These are phyloP conservation scores for Dacryopinax spathularia DNA, from an alignment of 768 basidiomycete genomes.

Conservation along the genomic window DNA sequence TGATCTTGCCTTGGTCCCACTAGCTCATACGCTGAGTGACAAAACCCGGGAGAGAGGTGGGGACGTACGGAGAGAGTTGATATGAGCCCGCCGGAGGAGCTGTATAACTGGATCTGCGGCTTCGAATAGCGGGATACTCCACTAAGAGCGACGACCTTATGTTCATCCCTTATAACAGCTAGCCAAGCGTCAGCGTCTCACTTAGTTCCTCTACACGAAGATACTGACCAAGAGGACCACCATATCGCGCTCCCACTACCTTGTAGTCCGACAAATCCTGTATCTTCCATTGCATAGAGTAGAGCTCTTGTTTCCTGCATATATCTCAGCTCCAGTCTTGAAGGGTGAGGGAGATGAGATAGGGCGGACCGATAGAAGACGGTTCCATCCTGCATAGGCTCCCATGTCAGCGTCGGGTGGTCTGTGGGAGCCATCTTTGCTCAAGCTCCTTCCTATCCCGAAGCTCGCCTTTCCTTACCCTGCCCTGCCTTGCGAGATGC, in stretches of 20 bases:
- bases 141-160: conserved; percentile 62
- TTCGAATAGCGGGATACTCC: conserved; percentile 42
- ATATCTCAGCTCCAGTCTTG: background rate
- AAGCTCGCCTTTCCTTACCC: no score
- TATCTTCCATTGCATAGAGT: conserved; percentile 64
- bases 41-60: background rate
- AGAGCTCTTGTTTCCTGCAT: conserved; percentile 51
- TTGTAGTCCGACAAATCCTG: conserved; percentile 67
- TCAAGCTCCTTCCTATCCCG: no score
- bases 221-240: conserved; percentile 71
- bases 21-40: conserved; percentile 21
- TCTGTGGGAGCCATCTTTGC: conserved; percentile 7
- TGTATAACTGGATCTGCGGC: conserved; percentile 76
- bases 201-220: background rate
- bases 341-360: background rate
- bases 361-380: conserved; percentile 56
- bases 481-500: no score
- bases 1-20: conserved; percentile 84
- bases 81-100: conserved; percentile 59
- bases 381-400: conserved; percentile 73
- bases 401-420: conserved; percentile 75
- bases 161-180: conserved; percentile 81
- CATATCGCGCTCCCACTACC: conserved; percentile 66
- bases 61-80: conserved; percentile 20
- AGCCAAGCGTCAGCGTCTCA: background rate